phyloP scores from a whole-genome alignment of 2,329 filamentous ascomycete genomes.

The Penicillium sp. region DNA sequence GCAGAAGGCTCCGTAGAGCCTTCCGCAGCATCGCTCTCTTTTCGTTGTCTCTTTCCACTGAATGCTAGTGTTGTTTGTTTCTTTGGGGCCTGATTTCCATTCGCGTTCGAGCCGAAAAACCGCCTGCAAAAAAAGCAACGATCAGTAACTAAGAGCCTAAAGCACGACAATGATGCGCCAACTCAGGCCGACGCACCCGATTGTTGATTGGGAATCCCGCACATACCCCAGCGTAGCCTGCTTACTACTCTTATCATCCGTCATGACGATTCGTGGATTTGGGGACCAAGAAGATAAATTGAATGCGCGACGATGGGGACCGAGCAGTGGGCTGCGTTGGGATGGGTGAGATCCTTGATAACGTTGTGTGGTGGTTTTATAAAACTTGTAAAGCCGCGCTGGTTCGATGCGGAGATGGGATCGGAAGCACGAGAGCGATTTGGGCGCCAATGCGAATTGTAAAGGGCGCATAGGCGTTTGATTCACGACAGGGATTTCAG shows the following conservation, averaged over 20 bases:
- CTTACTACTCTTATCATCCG: slow-evolving; percentile 48
- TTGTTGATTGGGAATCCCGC: slow-evolving; percentile 67
- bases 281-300: not conserved
- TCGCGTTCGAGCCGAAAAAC: slow-evolving; percentile 73
- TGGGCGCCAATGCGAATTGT: slow-evolving; percentile 13
- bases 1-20: slow-evolving; percentile 28
- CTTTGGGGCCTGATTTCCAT: slow-evolving; percentile 53
- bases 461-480: slow-evolving; percentile 17
- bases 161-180: not conserved
- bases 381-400: not conserved
- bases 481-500: not conserved
- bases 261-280: slow-evolving; percentile 19
- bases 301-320: too few species aligned
- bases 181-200: slow-evolving; percentile 59
- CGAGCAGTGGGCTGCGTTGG: too few species aligned
- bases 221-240: slow-evolving; percentile 90
- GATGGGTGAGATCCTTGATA: not conserved
- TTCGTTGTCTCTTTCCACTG: slow-evolving; percentile 54
- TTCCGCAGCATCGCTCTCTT: slow-evolving; percentile 29
- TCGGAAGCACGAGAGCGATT: slow-evolving; percentile 17
- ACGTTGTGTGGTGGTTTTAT: not conserved
- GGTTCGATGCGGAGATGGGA: slow-evolving; percentile 1
- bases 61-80: slow-evolving; percentile 82
- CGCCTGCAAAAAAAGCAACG: slow-evolving; percentile 57
- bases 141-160: not conserved